These are phyloP conservation scores for Trichodelitschia bisporula DNA, from an alignment of 495 filamentous ascomycete genomes.

Conservation along the genomic window DNA sequence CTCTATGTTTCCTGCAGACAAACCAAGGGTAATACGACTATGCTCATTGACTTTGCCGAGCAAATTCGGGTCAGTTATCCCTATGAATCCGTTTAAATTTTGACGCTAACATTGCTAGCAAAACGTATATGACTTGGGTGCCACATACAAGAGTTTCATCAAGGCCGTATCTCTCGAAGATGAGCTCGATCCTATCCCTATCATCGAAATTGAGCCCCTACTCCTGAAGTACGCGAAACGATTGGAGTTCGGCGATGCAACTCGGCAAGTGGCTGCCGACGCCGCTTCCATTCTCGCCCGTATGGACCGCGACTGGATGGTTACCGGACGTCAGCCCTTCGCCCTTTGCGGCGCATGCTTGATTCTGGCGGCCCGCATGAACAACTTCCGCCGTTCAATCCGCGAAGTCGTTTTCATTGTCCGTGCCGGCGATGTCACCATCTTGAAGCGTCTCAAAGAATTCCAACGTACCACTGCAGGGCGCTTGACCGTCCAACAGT, in stretches of 20 bases:
- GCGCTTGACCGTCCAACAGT: slow-evolving; percentile 64
- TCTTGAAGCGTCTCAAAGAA: slow-evolving; percentile 69
- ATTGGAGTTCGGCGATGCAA: slow-evolving; percentile 62
- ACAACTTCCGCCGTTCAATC: slow-evolving; percentile 81
- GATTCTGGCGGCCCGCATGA: slow-evolving; percentile 86
- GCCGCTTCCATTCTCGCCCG: slow-evolving; percentile 65
- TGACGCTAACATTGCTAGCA: slow-evolving; percentile 20
- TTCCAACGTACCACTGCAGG: slow-evolving; percentile 64
- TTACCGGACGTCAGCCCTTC: slow-evolving; percentile 71
- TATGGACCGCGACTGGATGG: slow-evolving; percentile 94
- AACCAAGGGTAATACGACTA: slow-evolving; percentile 30
- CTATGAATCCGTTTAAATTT: background rate
- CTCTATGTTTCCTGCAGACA: slow-evolving; percentile 68
- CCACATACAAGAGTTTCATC: slow-evolving; percentile 54
- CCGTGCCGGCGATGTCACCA: slow-evolving; percentile 77
- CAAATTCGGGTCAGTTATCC: slow-evolving; percentile 26
- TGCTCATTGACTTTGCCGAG: slow-evolving; percentile 93
- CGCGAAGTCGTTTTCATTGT: slow-evolving; percentile 89
- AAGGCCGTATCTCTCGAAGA: slow-evolving; percentile 31
- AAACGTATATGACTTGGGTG: slow-evolving; percentile 79
- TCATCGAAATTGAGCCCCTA: slow-evolving; percentile 54
- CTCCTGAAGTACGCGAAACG: slow-evolving; percentile 73
- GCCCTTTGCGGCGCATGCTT: slow-evolving; percentile 87
- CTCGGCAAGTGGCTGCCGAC: slow-evolving; percentile 59
- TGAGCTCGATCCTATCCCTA: slow-evolving; percentile 23